Evolutionary conservation across 805 yeast species (phyloP).

Genomic region (Suhomyces pyralidae): DNA sequence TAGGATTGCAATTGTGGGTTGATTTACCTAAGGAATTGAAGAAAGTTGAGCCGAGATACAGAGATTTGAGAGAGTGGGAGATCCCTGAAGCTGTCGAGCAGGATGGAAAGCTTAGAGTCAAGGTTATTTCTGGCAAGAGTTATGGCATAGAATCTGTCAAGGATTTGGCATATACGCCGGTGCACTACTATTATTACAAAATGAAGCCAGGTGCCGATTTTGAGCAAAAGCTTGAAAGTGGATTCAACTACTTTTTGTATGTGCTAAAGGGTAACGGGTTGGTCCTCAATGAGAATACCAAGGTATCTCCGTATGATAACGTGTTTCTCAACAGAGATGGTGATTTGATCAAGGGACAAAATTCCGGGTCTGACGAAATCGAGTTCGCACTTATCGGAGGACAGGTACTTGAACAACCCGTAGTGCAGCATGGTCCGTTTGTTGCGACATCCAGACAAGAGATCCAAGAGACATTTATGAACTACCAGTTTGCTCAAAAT

Average conservation of each 20-base stretch:
- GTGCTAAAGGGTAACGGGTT: conserved; percentile 58
- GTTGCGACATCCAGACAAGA: conserved; percentile 70
- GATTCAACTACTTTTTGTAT: conserved; percentile 70
- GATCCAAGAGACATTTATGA: conserved; percentile 66
- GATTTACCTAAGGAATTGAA: conserved; percentile 69
- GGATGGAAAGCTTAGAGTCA: conserved; percentile 58
- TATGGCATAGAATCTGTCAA: conserved; percentile 70
- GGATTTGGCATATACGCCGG: conserved; percentile 80
- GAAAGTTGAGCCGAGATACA: conserved; percentile 66
- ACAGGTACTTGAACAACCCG: conserved; percentile 66
- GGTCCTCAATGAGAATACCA: conserved; percentile 41
- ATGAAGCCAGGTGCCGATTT: conserved; percentile 65
- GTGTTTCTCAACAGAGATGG: conserved; percentile 73
- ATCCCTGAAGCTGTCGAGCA: conserved; percentile 67
- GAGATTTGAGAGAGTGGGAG: conserved; percentile 68
- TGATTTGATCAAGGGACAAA: conserved; percentile 44
- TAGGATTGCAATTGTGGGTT: conserved; percentile 86
- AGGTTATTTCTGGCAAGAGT: conserved; percentile 74
- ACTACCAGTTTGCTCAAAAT: conserved; percentile 64
- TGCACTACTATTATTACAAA: conserved; percentile 65
- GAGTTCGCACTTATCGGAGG: conserved; percentile 77
- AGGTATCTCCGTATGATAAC: conserved; percentile 45
- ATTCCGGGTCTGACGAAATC: conserved; percentile 34
- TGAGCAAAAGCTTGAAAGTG: conserved; percentile 54
- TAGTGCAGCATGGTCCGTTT: conserved; percentile 89